Percentiles rank a stretch among this genome's conserved stretches.
phyloP scores from a whole-genome alignment of 176 grass and related monocot species.

The Secale cereale region DNA sequence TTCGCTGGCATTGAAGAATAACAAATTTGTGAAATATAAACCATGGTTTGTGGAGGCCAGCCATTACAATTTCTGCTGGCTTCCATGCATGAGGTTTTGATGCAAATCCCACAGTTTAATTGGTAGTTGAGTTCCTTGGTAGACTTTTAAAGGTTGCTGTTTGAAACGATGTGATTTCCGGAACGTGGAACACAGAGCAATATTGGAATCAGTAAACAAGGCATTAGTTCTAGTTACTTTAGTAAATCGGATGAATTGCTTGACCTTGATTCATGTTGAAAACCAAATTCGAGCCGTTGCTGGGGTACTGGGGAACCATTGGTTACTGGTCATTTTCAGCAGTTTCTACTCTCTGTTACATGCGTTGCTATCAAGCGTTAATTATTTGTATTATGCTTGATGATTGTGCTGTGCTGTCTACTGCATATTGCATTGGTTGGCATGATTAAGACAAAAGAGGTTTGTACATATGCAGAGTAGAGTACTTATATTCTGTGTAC shows the following conservation, averaged over 20 bases:
- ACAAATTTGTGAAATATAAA: neutral
- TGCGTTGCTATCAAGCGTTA: neutral
- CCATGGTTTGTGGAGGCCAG: neutral
- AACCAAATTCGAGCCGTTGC: neutral
- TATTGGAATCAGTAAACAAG: neutral
- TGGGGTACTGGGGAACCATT: neutral
- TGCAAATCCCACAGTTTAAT: neutral
- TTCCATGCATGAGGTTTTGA: neutral
- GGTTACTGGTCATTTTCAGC: neutral
- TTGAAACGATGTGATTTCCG: neutral
- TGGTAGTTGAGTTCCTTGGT: neutral
- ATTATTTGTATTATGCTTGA: constrained; percentile 7
- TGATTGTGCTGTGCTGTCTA: neutral
- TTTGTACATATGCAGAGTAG: neutral
- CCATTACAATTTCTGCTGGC: neutral
- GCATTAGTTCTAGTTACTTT: neutral
- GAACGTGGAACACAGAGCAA: neutral
- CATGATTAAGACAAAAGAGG: neutral
- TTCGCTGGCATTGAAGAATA: neutral
- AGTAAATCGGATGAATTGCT: neutral
- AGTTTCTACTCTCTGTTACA: neutral
- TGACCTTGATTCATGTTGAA: neutral
- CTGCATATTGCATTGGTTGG: neutral
- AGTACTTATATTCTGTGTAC: constrained; percentile 1
- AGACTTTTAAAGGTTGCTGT: neutral